Conservation (phyloP, 2,329 filamentous ascomycete species). For the Aspergillus quadricinctus region DNA sequence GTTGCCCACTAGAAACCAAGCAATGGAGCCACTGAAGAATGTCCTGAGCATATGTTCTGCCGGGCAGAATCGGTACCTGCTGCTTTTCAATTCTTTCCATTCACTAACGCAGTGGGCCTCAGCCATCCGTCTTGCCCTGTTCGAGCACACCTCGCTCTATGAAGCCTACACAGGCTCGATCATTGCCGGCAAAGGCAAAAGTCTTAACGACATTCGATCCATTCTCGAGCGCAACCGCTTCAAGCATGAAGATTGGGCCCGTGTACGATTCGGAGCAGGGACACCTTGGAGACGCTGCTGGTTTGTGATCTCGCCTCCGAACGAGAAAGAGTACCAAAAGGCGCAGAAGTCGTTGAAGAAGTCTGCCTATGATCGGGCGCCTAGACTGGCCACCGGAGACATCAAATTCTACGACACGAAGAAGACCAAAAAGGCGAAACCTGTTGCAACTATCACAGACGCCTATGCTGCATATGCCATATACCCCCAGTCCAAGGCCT, state of each 20-base stretch:
- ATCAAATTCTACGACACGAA: slow-evolving; percentile 96
- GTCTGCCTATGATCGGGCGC: slow-evolving; percentile 74
- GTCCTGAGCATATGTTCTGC: slow-evolving; percentile 95
- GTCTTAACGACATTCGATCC: slow-evolving; percentile 79
- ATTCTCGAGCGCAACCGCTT: slow-evolving; percentile 80
- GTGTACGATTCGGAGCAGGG: slow-evolving; percentile 90
- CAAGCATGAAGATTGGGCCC: slow-evolving; percentile 85
- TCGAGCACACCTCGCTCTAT: slow-evolving; percentile 85
- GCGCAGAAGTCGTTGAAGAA: slow-evolving; percentile 74
- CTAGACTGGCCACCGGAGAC: slow-evolving; percentile 71
- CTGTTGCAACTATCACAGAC: slow-evolving; percentile 87
- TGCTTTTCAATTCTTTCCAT: slow-evolving; percentile 94
- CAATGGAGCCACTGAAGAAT: slow-evolving; percentile 81
- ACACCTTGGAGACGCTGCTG: slow-evolving; percentile 95
- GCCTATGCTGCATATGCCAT: slow-evolving; percentile 92
- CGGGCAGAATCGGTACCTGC: slow-evolving; percentile 87
- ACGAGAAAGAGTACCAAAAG: slow-evolving; percentile 87
- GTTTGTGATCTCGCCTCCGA: slow-evolving; percentile 89
- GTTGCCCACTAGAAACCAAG: slow-evolving; percentile 72
- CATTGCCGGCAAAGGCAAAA: slow-evolving; percentile 89
- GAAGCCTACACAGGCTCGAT: slow-evolving; percentile 95
- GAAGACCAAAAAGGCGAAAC: slow-evolving; percentile 84
- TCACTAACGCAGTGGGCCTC: slow-evolving; percentile 95
- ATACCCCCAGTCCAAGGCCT: slow-evolving; percentile 87
- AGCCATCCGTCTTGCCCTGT: slow-evolving; percentile 88